phyloP scores from a whole-genome alignment of 1,284 basidiomycete genomes.

The Apiotrichum montevideense region DNA sequence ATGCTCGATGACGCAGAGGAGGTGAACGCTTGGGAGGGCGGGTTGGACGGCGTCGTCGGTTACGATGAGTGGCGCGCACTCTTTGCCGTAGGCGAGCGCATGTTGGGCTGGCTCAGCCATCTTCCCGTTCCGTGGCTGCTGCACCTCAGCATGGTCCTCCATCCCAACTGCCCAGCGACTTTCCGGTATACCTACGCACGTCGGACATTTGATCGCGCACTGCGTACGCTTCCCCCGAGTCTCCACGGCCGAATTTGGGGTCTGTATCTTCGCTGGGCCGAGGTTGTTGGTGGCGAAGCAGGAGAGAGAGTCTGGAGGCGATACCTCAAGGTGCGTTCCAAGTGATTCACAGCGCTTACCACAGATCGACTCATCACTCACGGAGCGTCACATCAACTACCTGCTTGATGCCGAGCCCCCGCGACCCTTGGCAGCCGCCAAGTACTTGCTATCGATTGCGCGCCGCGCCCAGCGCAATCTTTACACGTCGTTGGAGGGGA shows the following conservation, averaged over 20 bases:
- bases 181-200: conserved; percentile 86
- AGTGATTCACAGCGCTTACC: background rate
- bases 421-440: conserved; percentile 89
- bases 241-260: conserved; percentile 93
- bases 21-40: conserved; percentile 75
- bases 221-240: conserved; percentile 88
- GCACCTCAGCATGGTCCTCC: conserved; percentile 84
- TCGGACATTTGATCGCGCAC: conserved; percentile 86
- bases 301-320: conserved; percentile 83
- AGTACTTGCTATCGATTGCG: conserved; percentile 76
- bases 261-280: conserved; percentile 90
- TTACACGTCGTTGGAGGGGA: conserved; percentile 84
- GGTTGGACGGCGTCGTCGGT: conserved; percentile 79
- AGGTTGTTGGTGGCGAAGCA: conserved; percentile 73
- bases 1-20: conserved; percentile 83
- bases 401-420: conserved; percentile 65
- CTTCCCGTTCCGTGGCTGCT: conserved; percentile 91
- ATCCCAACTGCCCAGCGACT: conserved; percentile 78
- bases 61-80: conserved; percentile 92
- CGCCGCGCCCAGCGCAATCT: conserved; percentile 74
- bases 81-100: conserved; percentile 82
- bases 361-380: conserved; percentile 70
- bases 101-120: conserved; percentile 79
- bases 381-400: conserved; percentile 73
- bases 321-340: conserved; percentile 59